Base-by-base conservation (phyloP, 2,329 filamentous ascomycete species). In the Cladosporium colombiae region DNA sequence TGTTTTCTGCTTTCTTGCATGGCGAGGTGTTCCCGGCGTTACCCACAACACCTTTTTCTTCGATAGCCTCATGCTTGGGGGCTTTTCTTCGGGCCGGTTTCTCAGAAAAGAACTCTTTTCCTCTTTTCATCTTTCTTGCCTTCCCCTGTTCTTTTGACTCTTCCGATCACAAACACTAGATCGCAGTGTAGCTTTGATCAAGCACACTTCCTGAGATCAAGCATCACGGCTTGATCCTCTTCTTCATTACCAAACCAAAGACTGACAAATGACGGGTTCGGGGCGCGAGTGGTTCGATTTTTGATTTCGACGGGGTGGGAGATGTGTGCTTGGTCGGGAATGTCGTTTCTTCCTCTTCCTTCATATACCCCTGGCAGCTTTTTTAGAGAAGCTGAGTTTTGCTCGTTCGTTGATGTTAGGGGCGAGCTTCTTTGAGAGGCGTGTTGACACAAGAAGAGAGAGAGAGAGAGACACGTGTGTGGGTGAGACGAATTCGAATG, bases 21-120 rank as follows among this genome's bases (percentile, higher is more conserved):
- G 73, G 73, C 73, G 72, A 68, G 73, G 73, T 67, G 73, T 73
- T 73, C 62, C 50, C 61, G 69, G 72, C 65, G 68, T 69, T 70
- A 25, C 27, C 13, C 7, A 50, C 46, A 35, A 33, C 29, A 52
- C 49, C 40, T 53, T 58, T 59, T 53, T 29, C 33, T 58, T 56
- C 58, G 60, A 64, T 59, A 65, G 64, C 68, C 67, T 68, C 66
- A 60, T 58, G 65, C 64, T 67, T 68, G 68, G 68, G 66, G 68
- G 65, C 69, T 68, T 68, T 50, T 21, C 29, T 31, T 40, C 31
- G 56, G 57, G 56, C 65, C 33, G 64, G 56, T 46, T 61, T 53
- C 16, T 60, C 23, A n/a, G 35, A 60, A 60, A 65, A 60, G 31
- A 55, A 31, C 21, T 14, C 33, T 31, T 59, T 31, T 58, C 46